Conservation (phyloP, 495 filamentous ascomycete genomes). For the Xylaria curta region DNA sequence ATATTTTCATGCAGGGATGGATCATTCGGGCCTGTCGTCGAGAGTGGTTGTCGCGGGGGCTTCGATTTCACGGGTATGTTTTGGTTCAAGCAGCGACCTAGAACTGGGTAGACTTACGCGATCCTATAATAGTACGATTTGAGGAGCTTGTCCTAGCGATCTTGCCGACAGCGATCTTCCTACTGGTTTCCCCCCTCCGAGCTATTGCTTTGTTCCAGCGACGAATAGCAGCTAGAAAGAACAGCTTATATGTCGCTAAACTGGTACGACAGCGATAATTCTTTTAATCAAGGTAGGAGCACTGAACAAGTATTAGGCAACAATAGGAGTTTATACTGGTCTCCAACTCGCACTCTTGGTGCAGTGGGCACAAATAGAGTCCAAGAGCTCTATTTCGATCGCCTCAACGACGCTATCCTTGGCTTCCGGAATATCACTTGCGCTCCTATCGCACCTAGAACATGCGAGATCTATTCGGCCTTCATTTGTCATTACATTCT, state of each 20-base stretch:
- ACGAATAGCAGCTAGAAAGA: conserved; percentile 13
- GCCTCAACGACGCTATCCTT: conserved; percentile 54
- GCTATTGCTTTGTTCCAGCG: conserved; percentile 10
- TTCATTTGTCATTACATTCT: conserved; percentile 63
- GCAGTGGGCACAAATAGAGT: conserved; percentile 52
- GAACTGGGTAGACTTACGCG: neutral
- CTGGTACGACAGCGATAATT: neutral
- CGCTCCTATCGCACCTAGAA: conserved; percentile 49
- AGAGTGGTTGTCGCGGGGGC: conserved; percentile 38
- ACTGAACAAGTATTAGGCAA: neutral
- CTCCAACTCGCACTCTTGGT: conserved; percentile 56
- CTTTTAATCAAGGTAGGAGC: neutral
- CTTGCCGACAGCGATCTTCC: conserved; percentile 51
- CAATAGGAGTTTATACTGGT: conserved; percentile 51
- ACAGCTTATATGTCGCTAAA: conserved; percentile 12
- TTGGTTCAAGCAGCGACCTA: neutral
- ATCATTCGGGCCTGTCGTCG: conserved; percentile 40
- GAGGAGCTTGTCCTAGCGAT: conserved; percentile 62
- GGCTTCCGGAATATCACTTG: conserved; percentile 40
- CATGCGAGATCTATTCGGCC: conserved; percentile 48
- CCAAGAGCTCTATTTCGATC: conserved; percentile 54
- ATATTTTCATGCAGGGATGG: conserved; percentile 14
- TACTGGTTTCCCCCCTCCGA: conserved; percentile 55
- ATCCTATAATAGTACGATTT: conserved; percentile 47
- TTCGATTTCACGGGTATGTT: conserved; percentile 61